A percentile compares a stretch with the other conserved stretches of the same genome.
Conservation (phyloP, 2,329 filamentous ascomycete genomes). For the Pestalotiopsis sp. region DNA sequence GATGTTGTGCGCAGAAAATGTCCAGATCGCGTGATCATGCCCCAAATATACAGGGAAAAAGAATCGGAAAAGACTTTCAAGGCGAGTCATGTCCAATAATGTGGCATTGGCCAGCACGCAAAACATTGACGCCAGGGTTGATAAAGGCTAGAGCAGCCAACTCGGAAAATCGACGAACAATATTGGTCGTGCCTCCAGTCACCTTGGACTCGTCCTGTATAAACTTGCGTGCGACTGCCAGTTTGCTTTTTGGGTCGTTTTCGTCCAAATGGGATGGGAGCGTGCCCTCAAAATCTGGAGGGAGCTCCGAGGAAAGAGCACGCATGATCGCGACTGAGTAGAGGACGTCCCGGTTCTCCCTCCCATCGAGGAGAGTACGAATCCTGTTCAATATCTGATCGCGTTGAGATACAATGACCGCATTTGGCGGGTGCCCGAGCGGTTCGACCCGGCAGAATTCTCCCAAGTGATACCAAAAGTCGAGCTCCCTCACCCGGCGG, state of each 20-base stretch:
- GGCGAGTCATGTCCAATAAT: background rate
- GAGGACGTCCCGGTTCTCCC: constrained; percentile 87
- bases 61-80: background rate
- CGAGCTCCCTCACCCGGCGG: constrained; percentile 63
- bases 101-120: background rate
- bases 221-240: constrained; percentile 71
- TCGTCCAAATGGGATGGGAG: constrained; percentile 66
- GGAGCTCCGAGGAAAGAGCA: constrained; percentile 69
- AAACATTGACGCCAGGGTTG: constrained; percentile 52
- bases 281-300: constrained; percentile 58
- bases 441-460: constrained; percentile 68
- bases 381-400: constrained; percentile 68
- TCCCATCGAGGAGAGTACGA: constrained; percentile 73
- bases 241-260: constrained; percentile 65
- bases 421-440: constrained; percentile 43
- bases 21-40: background rate
- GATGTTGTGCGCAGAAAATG: background rate
- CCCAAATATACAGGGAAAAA: too few species aligned
- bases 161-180: constrained; percentile 70
- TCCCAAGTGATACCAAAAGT: constrained; percentile 83
- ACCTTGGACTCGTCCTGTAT: constrained; percentile 65
- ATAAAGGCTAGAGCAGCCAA: constrained; percentile 65
- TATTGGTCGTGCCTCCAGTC: constrained; percentile 72
- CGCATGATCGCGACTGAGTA: constrained; percentile 86
- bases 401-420: constrained; percentile 55